Evolutionary conservation across 2,329 filamentous ascomycete genomes (phyloP).

Genomic region (Fusarium tjaetaba): DNA sequence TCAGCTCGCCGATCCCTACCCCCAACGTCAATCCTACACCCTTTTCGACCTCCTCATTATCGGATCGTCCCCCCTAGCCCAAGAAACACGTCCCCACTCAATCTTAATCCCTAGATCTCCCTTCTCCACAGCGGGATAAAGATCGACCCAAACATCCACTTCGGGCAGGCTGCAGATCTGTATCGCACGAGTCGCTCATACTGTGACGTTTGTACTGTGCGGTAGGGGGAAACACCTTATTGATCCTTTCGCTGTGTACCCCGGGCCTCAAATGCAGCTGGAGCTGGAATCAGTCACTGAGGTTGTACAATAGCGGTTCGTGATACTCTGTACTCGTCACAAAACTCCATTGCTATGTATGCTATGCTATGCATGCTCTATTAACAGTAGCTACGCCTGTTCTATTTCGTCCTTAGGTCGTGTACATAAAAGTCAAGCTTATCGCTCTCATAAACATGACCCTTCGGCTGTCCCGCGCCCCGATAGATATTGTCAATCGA

Average conservation of each 20-base stretch:
- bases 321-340: not conserved
- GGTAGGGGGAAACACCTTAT: not conserved
- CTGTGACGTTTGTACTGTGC: not conserved
- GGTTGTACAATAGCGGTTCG: not conserved
- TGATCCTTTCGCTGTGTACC: not conserved
- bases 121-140: constrained; percentile 9
- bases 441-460: constrained; percentile 75
- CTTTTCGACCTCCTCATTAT: constrained; percentile 16
- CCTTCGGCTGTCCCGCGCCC: constrained; percentile 71
- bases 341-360: constrained; percentile 41
- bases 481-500: constrained; percentile 77
- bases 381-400: not conserved
- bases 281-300: too few species aligned
- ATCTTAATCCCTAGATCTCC: constrained; percentile 5
- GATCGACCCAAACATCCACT: constrained; percentile 8
- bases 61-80: not conserved
- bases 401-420: constrained; percentile 57
- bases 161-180: not conserved
- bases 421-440: constrained; percentile 70
- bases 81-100: not conserved
- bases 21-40: not conserved
- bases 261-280: not conserved
- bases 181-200: not conserved
- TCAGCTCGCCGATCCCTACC: constrained; percentile 30
- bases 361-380: constrained; percentile 32